Conservation (phyloP, 2,329 filamentous ascomycete species). For the Celoporthe dispersa region DNA sequence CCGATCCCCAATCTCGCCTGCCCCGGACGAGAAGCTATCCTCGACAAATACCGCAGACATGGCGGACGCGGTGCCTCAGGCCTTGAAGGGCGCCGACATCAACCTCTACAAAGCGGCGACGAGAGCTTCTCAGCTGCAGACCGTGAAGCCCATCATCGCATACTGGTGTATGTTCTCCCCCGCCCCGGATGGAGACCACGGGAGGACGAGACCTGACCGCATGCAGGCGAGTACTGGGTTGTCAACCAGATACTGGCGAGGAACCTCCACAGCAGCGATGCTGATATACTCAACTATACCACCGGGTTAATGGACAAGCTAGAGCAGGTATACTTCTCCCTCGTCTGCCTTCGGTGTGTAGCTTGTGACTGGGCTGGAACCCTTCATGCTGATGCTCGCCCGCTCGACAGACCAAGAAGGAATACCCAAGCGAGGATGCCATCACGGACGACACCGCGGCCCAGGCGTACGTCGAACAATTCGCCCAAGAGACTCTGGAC, state of each 20-base stretch:
- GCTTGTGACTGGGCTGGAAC: background rate
- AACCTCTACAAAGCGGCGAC: constrained; percentile 73
- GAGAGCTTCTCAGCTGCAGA: constrained; percentile 82
- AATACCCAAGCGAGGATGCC: constrained; percentile 78
- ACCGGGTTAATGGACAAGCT: constrained; percentile 87
- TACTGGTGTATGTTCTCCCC: constrained; percentile 83
- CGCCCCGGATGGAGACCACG: background rate
- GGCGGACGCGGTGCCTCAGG: constrained; percentile 71
- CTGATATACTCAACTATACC: constrained; percentile 81
- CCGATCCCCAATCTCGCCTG: too few relatives aligned
- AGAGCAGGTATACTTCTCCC: constrained; percentile 63
- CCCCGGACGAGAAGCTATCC: background rate
- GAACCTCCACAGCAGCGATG: constrained; percentile 76
- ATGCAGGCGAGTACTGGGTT: constrained; percentile 82
- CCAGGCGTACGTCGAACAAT: constrained; percentile 92
- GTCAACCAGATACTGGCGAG: constrained; percentile 88
- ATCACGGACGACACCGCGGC: constrained; percentile 84
- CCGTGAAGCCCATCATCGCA: constrained; percentile 82
- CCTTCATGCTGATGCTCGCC: constrained; percentile 19
- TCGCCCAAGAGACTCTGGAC: constrained; percentile 85
- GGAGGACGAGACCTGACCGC: background rate
- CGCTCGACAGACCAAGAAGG: constrained; percentile 64
- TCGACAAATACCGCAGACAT: constrained; percentile 52
- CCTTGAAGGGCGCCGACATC: constrained; percentile 80
- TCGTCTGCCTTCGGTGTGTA: background rate